These are phyloP conservation scores for Picea abies DNA, from an alignment of 83 land plant genomes.

Conservation along the genomic window DNA sequence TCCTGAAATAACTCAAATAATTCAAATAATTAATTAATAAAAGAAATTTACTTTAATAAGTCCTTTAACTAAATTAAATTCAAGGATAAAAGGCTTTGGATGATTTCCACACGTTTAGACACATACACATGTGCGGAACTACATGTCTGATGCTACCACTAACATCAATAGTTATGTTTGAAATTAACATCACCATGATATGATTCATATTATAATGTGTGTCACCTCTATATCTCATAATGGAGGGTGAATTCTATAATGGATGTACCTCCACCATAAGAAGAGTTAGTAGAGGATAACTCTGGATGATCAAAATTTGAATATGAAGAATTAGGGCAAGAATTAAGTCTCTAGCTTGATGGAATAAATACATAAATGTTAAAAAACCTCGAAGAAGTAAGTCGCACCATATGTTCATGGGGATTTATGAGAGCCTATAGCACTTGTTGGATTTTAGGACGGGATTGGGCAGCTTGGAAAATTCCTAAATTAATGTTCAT, in stretches of 20 bases:
- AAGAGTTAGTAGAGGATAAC: background rate
- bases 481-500: slow-evolving; percentile 5
- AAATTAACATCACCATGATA: no score
- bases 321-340: no score
- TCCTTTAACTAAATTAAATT: no score
- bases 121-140: no score
- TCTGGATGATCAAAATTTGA: background rate
- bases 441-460: slow-evolving; percentile 28
- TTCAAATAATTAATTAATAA: no score
- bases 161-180: no score
- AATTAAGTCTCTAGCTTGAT: background rate
- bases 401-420: slow-evolving; percentile 22
- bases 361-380: slow-evolving; percentile 18
- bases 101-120: no score
- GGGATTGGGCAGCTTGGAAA: slow-evolving; percentile 20
- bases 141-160: no score
- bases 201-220: no score
- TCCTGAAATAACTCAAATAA: no score
- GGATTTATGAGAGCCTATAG: slow-evolving; percentile 29
- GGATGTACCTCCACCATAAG: background rate
- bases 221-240: background rate
- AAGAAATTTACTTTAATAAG: no score
- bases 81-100: no score
- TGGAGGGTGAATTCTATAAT: background rate
- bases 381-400: slow-evolving; percentile 19